Evolutionary conservation across 1,139 yeast genomes (phyloP), one percentile per base, ranked within the genome.

Genomic region (Eremothecium gossypii): DNA sequence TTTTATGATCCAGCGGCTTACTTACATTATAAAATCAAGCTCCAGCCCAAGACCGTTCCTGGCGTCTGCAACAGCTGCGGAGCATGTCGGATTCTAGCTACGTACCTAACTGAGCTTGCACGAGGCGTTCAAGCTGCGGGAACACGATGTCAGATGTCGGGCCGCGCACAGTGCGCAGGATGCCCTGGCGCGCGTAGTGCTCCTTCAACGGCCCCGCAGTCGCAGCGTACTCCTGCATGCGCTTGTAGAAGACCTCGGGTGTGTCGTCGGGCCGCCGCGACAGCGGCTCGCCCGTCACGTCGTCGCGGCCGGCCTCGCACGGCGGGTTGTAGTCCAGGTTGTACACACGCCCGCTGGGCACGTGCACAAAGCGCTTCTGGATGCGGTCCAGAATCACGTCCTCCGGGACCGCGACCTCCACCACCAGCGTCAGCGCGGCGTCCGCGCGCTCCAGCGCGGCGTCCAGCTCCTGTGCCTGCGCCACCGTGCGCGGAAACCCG

Each of bases 311-410:
- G 0, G 87, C 77, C 1, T 71, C 73, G 52, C 80, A 81, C 2
- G 97, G 97, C 3, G 96, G 96, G 54, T 84, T 86, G 63, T 85
- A 89, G 46, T 85, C 80, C 49, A 84, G 61, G 57, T 83, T 89
- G 61, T 89, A 89, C 1, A 87, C 82, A 49, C 96, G 68, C 0
- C 96, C 96, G 45, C 95, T 83, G 0, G 84, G 77, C 8, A 71
- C 59, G 63, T 89, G 96, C 30, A 86, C 83, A 81, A 83, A 87
- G 49, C 97, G 66, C 48, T 86, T 83, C 54, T 83, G 85, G 30
- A 89, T 85, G 54, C 97, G 70, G 36, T 81, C 79, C 29, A 87
- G 64, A 31, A 89, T 87, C 8, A 83, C 83, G 14, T 71, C 70
- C 46, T 83, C 83, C 23, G 95, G 94, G 8, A 89, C 96, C 46